Base-by-base conservation (phyloP, 1,139 yeast species). In the Diutina scorzettiae region DNA sequence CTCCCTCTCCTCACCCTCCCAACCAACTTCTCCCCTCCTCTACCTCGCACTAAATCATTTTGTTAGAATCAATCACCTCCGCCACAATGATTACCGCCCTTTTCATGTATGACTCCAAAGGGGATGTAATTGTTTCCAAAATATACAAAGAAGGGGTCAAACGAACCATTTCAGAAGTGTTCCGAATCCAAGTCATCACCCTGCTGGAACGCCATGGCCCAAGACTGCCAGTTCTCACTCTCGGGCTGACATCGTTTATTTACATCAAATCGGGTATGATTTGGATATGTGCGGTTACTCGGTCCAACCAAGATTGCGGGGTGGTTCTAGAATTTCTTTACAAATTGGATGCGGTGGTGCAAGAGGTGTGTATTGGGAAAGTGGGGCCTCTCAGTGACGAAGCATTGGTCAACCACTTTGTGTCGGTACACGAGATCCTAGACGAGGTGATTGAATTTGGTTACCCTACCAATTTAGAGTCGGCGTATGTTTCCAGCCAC, bases 171-270 rank as follows among this genome's bases (percentile, higher is more conserved):
- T 72, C 93, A n/a, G 97, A 89, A 51, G 86, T 87, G 37, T 91
- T 91, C 56, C 73, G 96, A 29, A 81, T 89, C 47, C 96, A 91
- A 55, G 95, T 87, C 32, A 84, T 89, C 41, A 70, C 85, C 43
- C 24, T 21, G 27, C 39, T 34, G 39, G 39, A 34, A 23, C 39
- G 39, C 6, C 39, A 34, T 23, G 39, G 39, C n/a, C 74, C 30
- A 33, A 69, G 83, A 48, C 81, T 94, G 2, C 98, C 98, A 0
- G 79, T 91, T 5, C 63, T 89, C 43, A 91, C 97, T 0, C 62
- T 91, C 36, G 98, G 98, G 2, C 84, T 95, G 0, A 91, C 97
- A 0, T 82, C 96, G 0, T 91, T 89, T 56, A 70, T 87, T 40
- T 89, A 87, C 54, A 80, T 85, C 41, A 74, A 76, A 49, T 74